phyloP scores from a whole-genome alignment of 2,329 filamentous ascomycete genomes.

The Cryoendolithus antarcticus region DNA sequence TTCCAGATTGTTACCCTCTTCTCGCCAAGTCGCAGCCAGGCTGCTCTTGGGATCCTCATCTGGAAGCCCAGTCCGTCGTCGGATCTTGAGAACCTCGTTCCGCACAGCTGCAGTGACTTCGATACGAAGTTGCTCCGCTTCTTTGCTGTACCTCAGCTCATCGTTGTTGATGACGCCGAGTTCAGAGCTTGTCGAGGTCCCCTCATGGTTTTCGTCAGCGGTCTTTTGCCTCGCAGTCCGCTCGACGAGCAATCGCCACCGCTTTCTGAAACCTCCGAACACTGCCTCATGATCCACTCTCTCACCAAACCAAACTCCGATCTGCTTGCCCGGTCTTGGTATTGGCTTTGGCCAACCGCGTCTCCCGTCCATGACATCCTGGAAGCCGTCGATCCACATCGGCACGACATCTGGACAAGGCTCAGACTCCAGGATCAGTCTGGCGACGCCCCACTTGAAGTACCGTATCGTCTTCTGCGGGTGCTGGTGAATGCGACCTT shows the following conservation, averaged over 20 bases:
- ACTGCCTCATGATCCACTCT: conserved; percentile 58
- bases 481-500: conserved; percentile 87
- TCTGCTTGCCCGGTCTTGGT: conserved; percentile 58
- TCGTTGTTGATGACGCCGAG: conserved; percentile 55
- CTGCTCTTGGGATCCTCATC: conserved; percentile 70
- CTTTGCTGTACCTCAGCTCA: conserved; percentile 53
- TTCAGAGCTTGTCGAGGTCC: conserved; percentile 1
- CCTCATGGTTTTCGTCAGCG: conserved; percentile 1
- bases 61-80: conserved; percentile 57
- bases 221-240: conserved; percentile 31
- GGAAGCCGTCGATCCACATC: conserved; percentile 86
- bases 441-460: conserved; percentile 94
- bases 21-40: conserved; percentile 68
- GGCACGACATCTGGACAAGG: conserved; percentile 81
- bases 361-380: conserved; percentile 77
- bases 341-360: conserved; percentile 68
- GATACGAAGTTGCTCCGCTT: conserved; percentile 63
- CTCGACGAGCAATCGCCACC: conserved; percentile 59
- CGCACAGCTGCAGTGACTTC: conserved; percentile 71
- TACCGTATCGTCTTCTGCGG: conserved; percentile 71
- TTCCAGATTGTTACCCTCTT: conserved; percentile 40
- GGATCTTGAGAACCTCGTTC: conserved; percentile 66
- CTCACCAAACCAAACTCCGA: conserved; percentile 69
- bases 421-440: conserved; percentile 79
- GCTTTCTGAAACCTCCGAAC: conserved; percentile 64